Base-by-base conservation (phyloP, 2,329 filamentous ascomycete genomes). In the Rugonectria rugulosa region DNA sequence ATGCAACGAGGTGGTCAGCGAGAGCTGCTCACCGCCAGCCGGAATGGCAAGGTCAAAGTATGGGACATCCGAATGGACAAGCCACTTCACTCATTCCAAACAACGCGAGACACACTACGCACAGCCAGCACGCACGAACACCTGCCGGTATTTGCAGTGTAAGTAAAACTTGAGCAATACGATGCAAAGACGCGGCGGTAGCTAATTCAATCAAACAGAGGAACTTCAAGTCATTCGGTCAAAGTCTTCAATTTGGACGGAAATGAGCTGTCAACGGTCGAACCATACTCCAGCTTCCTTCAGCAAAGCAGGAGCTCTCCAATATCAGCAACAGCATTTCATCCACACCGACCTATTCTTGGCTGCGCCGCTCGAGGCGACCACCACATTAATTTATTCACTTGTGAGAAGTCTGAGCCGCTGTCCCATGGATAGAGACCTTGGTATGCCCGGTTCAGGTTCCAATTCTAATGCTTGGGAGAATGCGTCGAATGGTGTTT, bases 91-190 rank as follows among this genome's bases (percentile, higher is more conserved):
- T 86, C 86, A 2, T 89, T 94, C 67, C 82, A 86, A 69, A 87
- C 89, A 6, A 94, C 91, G 3, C 87, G 83, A 57, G 88, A 93
- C 67, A 90, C 89, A 8, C 81, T 97, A 57, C 86, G 92, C 51
- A 96, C 91, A 15, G 83, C 96, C 53, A 95, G 90, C 72, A 93
- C 95, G 36, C 95, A 99, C 73, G 95, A 99, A 74, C 95, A 99
- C 74, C 86, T 96, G 49, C 95, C 95, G 21, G 93, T 99, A 11
- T 97, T 99, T 78, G 92, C 92, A 65, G 86, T 93, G 89, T 93
- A 88, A 82, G 89, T 86, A 34, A 26, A 27, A 40, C 23, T 29
- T 19, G 17, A 40, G 36, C 26, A 23, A 27, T 11, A 15, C n/a
- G 10, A 53, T 44, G 12, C 15, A 20, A 43, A 11, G 5, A 32